Conservation (phyloP, 2,329 filamentous ascomycete genomes). For the Aspergillus proliferans region DNA sequence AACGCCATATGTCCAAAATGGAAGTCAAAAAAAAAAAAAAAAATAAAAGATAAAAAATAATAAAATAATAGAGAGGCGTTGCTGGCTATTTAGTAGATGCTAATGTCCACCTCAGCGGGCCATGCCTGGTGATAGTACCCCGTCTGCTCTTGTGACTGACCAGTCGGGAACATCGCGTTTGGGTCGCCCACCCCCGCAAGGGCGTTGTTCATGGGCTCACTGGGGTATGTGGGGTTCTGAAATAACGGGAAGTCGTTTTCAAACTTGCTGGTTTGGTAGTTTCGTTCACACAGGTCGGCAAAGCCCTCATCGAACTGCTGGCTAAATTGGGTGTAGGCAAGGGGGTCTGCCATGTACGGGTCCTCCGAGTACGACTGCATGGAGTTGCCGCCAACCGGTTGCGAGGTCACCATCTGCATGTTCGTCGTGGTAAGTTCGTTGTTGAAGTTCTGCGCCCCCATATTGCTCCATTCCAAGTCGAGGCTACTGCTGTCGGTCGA, state of each 20-base stretch:
- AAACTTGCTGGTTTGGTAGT: constrained; percentile 8
- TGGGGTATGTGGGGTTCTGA: constrained; percentile 6
- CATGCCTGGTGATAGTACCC: background rate
- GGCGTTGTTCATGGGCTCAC: constrained; percentile 1
- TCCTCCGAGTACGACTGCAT: constrained; percentile 13
- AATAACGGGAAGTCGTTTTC: constrained; percentile 24
- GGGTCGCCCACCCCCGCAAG: background rate
- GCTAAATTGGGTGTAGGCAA: constrained; percentile 20
- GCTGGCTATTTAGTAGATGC: too few relatives aligned
- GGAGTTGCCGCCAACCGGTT: constrained; percentile 8
- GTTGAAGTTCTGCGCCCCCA: constrained; percentile 13
- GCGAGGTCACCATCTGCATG: constrained; percentile 18
- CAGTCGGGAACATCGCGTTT: background rate
- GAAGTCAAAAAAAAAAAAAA: too few relatives aligned
- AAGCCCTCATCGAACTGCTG: constrained; percentile 17
- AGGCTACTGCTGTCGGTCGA: constrained; percentile 14
- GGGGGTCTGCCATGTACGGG: constrained; percentile 9
- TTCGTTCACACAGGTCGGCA: constrained; percentile 14
- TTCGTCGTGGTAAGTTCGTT: constrained; percentile 22
- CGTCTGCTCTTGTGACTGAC: background rate
- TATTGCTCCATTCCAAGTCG: constrained; percentile 19
- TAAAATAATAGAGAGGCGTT: too few relatives aligned
- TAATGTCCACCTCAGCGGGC: too few relatives aligned
- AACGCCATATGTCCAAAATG: too few relatives aligned
- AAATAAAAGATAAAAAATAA: too few relatives aligned